phyloP scores from a whole-genome alignment of 805 yeast species.

The Nakazawaea wyomingensis region DNA sequence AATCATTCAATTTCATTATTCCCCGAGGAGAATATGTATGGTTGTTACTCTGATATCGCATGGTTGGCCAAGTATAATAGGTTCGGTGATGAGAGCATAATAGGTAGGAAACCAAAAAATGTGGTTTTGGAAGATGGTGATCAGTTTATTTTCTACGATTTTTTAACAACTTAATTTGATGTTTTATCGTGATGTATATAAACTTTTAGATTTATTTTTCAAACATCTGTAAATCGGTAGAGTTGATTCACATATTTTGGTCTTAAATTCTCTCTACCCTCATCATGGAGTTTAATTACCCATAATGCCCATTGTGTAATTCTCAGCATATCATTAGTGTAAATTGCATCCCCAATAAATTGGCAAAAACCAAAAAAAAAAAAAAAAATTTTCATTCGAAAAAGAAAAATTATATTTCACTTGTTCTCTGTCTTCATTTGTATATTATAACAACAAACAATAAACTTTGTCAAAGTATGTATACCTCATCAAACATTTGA shows the following conservation, averaged over 20 bases:
- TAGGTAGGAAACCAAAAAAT: background rate
- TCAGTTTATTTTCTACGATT: background rate
- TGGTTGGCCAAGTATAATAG: slow-evolving; percentile 13
- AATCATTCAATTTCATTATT: slow-evolving; percentile 24
- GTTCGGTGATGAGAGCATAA: background rate
- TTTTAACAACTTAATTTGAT: background rate
- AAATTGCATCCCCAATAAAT: background rate
- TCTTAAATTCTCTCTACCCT: too few relatives aligned
- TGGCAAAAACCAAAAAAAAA: too few relatives aligned
- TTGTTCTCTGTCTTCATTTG: too few relatives aligned
- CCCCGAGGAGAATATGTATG: slow-evolving; percentile 19
- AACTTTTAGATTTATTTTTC: too few relatives aligned
- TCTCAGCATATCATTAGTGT: too few relatives aligned
- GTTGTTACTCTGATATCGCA: slow-evolving; percentile 24
- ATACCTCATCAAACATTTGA: too few relatives aligned
- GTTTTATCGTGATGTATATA: background rate
- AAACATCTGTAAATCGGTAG: too few relatives aligned
- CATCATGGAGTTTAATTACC: too few relatives aligned
- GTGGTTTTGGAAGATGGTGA: background rate
- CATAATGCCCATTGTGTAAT: too few relatives aligned
- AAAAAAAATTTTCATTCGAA: background rate
- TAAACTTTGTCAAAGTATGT: background rate
- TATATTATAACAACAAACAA: too few relatives aligned
- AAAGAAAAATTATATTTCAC: too few relatives aligned
- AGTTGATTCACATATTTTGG: too few relatives aligned